Evolutionary conservation across 345 rosid species (phyloP).

Genomic region (Hypericum androsaemum): DNA sequence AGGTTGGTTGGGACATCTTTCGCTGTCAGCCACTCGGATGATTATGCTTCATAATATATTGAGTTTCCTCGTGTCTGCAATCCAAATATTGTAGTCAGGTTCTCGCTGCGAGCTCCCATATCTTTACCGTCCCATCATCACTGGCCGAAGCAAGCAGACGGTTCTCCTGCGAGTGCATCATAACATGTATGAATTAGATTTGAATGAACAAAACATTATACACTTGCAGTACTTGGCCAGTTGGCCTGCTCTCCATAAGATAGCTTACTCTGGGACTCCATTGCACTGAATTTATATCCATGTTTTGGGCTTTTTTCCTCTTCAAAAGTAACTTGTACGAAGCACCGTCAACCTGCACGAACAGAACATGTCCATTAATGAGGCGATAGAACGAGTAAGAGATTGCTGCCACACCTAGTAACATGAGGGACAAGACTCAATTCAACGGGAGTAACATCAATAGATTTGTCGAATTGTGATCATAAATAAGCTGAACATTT

Average conservation of each 20-base stretch:
- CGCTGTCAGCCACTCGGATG: too few species aligned
- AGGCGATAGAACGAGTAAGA: too few species aligned
- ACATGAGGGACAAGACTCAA: too few species aligned
- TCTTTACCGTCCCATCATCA: constrained; percentile 68
- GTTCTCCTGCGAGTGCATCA: constrained; percentile 30
- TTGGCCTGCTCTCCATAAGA: constrained; percentile 2
- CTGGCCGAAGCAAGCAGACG: constrained; percentile 72
- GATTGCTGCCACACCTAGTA: too few species aligned
- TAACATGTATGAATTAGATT: neutral
- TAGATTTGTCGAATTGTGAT: neutral
- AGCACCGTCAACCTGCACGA: constrained; percentile 49
- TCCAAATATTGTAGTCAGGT: constrained; percentile 16
- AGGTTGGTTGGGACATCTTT: too few species aligned
- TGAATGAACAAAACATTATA: too few species aligned
- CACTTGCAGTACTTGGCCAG: too few species aligned
- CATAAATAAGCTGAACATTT: constrained; percentile 7
- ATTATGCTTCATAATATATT: too few species aligned
- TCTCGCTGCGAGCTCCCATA: constrained; percentile 52
- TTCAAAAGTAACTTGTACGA: constrained; percentile 54
- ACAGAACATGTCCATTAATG: neutral
- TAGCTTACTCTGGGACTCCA: constrained; percentile 73
- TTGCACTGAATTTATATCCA: constrained; percentile 77
- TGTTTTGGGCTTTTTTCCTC: constrained; percentile 82
- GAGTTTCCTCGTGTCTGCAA: neutral
- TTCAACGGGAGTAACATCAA: too few species aligned